Percentiles rank a stretch among this genome's conserved stretches.
phyloP scores from a whole-genome alignment of 768 basidiomycete species.

The Pulveroboletus sp. region DNA sequence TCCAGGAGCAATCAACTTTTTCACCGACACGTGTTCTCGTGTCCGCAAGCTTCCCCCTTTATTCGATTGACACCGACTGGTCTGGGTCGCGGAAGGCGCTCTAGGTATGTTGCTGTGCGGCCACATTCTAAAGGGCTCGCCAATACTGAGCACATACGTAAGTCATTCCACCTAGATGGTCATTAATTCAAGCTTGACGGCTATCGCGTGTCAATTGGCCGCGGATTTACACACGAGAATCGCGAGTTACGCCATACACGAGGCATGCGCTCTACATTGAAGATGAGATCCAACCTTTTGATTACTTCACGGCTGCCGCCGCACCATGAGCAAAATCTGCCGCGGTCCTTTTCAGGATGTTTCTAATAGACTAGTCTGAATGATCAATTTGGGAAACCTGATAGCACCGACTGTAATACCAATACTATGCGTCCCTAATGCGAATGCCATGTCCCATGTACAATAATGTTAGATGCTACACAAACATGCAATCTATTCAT shows the following conservation, averaged over 20 bases:
- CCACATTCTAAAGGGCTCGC: background rate
- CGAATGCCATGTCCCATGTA: conserved; percentile 9
- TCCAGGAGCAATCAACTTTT: conserved; percentile 1
- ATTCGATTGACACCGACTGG: conserved; percentile 1
- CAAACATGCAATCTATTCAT: conserved; percentile 1
- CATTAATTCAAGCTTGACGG: conserved; percentile 15
- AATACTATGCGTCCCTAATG: conserved; percentile 1
- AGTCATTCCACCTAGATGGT: conserved; percentile 2
- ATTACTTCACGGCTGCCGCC: background rate
- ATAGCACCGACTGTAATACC: conserved; percentile 1
- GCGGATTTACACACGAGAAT: conserved; percentile 23
- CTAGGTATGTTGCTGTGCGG: conserved; percentile 4
- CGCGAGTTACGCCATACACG: conserved; percentile 9
- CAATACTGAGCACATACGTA: conserved; percentile 3
- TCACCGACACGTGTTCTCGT: conserved; percentile 7
- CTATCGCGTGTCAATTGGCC: conserved; percentile 15
- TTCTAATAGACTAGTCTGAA: background rate
- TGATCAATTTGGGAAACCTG: background rate
- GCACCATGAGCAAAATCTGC: background rate
- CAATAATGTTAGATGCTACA: conserved; percentile 15
- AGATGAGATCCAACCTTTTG: conserved; percentile 9
- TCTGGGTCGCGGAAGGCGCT: conserved; percentile 1
- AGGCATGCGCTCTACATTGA: conserved; percentile 5
- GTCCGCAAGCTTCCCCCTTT: background rate
- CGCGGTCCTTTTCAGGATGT: background rate